Evolutionary conservation across 108 stramenopile species (phyloP).

Genomic region (Cyclotella atomus): DNA sequence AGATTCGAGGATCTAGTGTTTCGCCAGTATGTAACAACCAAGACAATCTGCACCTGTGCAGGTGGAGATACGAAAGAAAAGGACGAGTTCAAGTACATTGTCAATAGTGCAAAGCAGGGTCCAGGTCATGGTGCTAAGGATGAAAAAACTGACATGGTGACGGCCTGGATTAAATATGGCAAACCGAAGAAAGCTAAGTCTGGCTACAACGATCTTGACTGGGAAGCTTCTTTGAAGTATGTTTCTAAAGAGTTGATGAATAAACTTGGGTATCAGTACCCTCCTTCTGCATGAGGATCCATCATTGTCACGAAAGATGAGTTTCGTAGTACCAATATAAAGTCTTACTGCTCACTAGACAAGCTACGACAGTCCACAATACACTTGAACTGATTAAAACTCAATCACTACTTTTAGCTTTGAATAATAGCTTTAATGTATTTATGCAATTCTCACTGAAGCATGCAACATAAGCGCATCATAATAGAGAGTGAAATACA

Average conservation of each 20-base stretch:
- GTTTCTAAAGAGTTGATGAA: constrained; percentile 59
- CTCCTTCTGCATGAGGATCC: constrained; percentile 37
- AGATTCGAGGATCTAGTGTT: constrained; percentile 85
- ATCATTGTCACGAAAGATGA: too few species aligned
- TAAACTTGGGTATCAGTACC: constrained; percentile 66
- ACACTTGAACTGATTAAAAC: too few species aligned
- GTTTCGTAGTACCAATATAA: too few species aligned
- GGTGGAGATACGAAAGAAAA: constrained; percentile 50
- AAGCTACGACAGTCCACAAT: too few species aligned
- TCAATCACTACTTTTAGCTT: too few species aligned
- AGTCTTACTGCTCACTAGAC: neutral
- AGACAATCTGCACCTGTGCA: constrained; percentile 66
- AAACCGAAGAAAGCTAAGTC: constrained; percentile 49
- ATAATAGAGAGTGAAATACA: neutral
- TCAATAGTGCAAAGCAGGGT: constrained; percentile 56
- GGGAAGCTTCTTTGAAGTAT: constrained; percentile 44
- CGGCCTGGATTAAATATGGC: constrained; percentile 80
- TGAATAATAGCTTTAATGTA: neutral
- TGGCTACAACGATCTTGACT: constrained; percentile 64
- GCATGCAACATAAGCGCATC: neutral
- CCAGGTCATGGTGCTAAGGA: constrained; percentile 58
- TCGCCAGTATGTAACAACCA: constrained; percentile 61
- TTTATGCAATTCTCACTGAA: neutral
- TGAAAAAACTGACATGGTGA: constrained; percentile 59
- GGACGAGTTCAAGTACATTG: constrained; percentile 49